Conservation (phyloP, 2,329 filamentous ascomycete genomes). For the Xylaria sp. region DNA sequence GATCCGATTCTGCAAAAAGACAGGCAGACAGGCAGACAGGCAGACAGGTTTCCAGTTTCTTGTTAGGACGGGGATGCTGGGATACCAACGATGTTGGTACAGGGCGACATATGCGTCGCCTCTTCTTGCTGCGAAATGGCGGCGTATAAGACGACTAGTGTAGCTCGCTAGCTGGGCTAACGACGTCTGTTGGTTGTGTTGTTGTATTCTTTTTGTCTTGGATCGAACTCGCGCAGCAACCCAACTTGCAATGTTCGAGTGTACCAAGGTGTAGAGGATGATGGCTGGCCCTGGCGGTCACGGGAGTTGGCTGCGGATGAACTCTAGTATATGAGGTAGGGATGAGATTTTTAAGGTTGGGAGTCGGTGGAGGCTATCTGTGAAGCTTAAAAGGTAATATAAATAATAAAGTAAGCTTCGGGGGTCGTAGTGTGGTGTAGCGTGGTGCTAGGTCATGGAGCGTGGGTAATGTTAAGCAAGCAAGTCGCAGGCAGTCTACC, state of each 20-base stretch:
- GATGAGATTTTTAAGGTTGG: conserved; percentile 16
- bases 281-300: too few relatives aligned
- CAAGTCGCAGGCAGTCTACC: too few relatives aligned
- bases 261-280: too few relatives aligned
- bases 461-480: background rate
- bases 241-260: too few relatives aligned
- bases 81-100: background rate
- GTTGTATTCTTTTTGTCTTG: background rate
- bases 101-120: background rate
- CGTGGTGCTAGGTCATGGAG: too few relatives aligned
- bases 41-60: background rate
- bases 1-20: background rate
- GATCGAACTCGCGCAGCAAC: too few relatives aligned
- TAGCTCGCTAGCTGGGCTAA: background rate
- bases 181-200: background rate
- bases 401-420: conserved; percentile 18
- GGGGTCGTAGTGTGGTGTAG: background rate
- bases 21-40: too few relatives aligned
- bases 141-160: background rate
- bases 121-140: background rate
- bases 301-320: background rate
- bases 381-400: conserved; percentile 17
- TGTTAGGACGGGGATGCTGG: conserved; percentile 5
- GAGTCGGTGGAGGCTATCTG: conserved; percentile 10
- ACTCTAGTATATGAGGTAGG: background rate